Base-by-base conservation (phyloP, 176 grass and related monocot species). In the Zizania latifolia region DNA sequence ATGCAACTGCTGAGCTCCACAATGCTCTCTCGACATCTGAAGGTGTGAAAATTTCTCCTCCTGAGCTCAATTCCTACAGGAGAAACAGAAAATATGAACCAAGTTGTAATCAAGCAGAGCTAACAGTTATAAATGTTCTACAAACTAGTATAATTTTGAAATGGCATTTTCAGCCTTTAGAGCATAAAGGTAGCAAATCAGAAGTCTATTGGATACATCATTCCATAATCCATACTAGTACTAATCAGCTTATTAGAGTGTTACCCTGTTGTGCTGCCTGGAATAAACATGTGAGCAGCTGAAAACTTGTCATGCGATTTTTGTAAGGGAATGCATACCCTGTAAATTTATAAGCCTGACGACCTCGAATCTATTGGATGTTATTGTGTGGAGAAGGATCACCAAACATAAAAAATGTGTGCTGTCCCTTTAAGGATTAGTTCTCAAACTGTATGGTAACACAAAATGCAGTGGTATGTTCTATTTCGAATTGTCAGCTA, bases 1-100 rank as follows among this genome's bases (percentile, higher is more conserved):
- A 89, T 21, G 78, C 78, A 24, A 93, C 62, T n/a, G 56, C 74
- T 3, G 94, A 87, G 71, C 94, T 93, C 94, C 94, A 91, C 28
- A 93, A 26, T 5, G 94, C 86, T 65, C 86, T 83, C 37, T 93
- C 90, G 31, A 97, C 73, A 65, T 97, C 86, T 0, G 85, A 80
- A 23, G 90, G 77, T 5, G 90, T 91, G 57, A 97, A 91, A 68
- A 19, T 77, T 81, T 85, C 83, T 45, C 81, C 90, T 66, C 83
- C 86, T 16, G 33, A 19, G 13, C 85, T 91, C 78, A 97, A 80
- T 77, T 97, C 94, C 94, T 97, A 79, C 70, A 75, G 50, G 27
- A 70, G 23, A 59, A 57, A 62, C 84, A 64, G 5, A 58, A 70
- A 3, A 16, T 50, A 57, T 82, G 21, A 84, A 48, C 11, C 32